phyloP scores from a whole-genome alignment of 352 stramenopile species.

The Thalassiosira mediterranea region DNA sequence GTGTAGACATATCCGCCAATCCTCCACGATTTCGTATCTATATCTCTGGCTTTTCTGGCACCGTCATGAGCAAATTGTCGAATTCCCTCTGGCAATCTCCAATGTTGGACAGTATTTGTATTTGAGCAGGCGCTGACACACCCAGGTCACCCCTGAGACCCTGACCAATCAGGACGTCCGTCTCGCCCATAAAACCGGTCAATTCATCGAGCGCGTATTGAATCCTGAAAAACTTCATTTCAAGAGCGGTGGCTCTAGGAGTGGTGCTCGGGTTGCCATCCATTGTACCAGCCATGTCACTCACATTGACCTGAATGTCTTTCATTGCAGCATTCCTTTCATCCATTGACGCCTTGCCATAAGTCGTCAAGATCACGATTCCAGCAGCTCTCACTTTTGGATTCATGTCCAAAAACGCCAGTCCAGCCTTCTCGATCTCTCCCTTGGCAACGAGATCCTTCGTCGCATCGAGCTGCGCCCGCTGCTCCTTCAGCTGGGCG shows the following conservation, averaged over 20 bases:
- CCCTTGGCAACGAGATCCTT: conserved; percentile 57
- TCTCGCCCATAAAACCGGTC: conserved; percentile 45
- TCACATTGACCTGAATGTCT: not conserved
- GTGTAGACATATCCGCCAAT: too few species aligned
- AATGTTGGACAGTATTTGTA: conserved; percentile 60
- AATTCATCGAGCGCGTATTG: conserved; percentile 62
- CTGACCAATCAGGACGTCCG: conserved; percentile 76
- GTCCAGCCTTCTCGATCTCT: conserved; percentile 60
- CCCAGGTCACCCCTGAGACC: conserved; percentile 68
- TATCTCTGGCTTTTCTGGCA: conserved; percentile 35
- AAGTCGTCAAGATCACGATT: conserved; percentile 45
- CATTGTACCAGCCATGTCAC: conserved; percentile 5
- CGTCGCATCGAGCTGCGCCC: conserved; percentile 38
- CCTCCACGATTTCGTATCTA: too few species aligned
- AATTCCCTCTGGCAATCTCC: conserved; percentile 33
- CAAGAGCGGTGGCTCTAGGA: conserved; percentile 27
- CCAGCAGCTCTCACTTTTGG: conserved; percentile 57
- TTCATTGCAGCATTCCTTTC: conserved; percentile 44
- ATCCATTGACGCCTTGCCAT: conserved; percentile 32
- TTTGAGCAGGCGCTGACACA: conserved; percentile 64
- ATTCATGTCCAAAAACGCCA: conserved; percentile 70
- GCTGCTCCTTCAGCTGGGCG: conserved; percentile 47
- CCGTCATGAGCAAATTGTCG: conserved; percentile 33
- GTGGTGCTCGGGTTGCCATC: conserved; percentile 15
- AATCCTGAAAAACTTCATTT: conserved; percentile 60